Conservation (phyloP, 108 stramenopile genomes). For the Fragilariopsis cylindrus region DNA sequence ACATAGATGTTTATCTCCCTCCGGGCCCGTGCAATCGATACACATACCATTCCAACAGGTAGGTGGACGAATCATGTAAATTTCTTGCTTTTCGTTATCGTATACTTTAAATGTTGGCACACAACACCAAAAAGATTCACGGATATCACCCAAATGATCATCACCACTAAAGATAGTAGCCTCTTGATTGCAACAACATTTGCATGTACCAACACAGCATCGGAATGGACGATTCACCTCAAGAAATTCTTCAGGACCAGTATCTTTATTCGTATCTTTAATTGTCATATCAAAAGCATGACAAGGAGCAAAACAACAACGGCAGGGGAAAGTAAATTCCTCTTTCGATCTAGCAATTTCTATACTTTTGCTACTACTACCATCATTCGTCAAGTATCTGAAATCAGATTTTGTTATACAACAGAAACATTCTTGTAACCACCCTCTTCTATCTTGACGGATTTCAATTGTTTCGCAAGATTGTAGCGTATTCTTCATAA, state of each 20-base stretch:
- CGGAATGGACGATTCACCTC: conserved; percentile 58
- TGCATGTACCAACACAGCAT: conserved; percentile 44
- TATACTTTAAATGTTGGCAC: conserved; percentile 58
- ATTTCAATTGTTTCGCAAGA: conserved; percentile 42
- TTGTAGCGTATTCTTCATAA: conserved; percentile 11
- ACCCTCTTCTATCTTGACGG: conserved; percentile 55
- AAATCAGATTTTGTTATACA: conserved; percentile 68
- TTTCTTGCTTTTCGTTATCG: conserved; percentile 37
- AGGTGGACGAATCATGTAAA: conserved; percentile 68
- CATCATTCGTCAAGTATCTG: conserved; percentile 24
- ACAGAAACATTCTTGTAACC: conserved; percentile 53
- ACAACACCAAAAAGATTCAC: conserved; percentile 62
- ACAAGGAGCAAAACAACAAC: conserved; percentile 54
- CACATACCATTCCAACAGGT: conserved; percentile 70
- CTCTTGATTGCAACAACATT: conserved; percentile 71
- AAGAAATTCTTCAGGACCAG: conserved; percentile 39
- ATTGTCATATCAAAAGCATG: conserved; percentile 63
- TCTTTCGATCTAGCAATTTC: conserved; percentile 62
- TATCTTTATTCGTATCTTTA: conserved; percentile 30
- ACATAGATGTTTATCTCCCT: conserved; percentile 48
- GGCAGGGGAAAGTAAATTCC: conserved; percentile 61
- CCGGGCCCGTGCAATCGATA: conserved; percentile 58
- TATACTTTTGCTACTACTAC: conserved; percentile 32
- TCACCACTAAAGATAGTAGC: conserved; percentile 51
- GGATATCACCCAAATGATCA: conserved; percentile 48